Evolutionary conservation across 2,329 filamentous ascomycete species (phyloP), one percentile per base, ranked within the genome.

Genomic region (Rutstroemia sydowiana): DNA sequence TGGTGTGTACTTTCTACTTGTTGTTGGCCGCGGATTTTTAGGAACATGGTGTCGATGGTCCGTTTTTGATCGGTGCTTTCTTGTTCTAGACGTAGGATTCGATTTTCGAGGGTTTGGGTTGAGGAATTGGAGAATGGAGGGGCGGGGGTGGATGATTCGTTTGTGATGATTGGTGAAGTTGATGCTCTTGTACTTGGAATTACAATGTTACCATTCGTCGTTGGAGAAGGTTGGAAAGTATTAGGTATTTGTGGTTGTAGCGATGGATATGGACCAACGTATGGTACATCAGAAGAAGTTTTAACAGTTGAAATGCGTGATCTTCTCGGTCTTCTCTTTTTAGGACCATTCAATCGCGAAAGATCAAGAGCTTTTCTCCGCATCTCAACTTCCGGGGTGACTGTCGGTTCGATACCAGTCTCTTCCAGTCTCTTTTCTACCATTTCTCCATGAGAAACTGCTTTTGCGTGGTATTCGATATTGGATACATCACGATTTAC

Each of bases 401-500:
- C 26, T 10, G 11, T 45, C 31, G 32, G 21, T 11, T 51, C 9
- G 3, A 13, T 9, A 31, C 48, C 41, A 13, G 16, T 9, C 23
- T 45, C 48, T 20, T n/a, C 14, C 8, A 51, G 9, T 14, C 48
- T 45, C 11, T 18, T 31, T 3, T 51, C 48, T 31, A 51, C 48
- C 14, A 40, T 26, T 28, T 45, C 23, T 6, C 41, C 32, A 16
- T 51, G 48, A 36, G 21, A 2, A 14, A 41, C 45, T 20, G 48
- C 41, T 10, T 51, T 51, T 4, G 48, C 48, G 45, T 51, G 41
- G 30, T 30, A 51, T 9, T 51, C 48, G 26, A 51, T 32, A 3
- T 51, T 51, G n/a, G 48, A 51, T 13, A 51, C 48, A 11, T 51
- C 48, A 31, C 41, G 40, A n/a, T 51, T 51, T 37, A 36, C 18